These are phyloP conservation scores for Aspergillus brunneoviolaceus DNA, from an alignment of 2,329 filamentous ascomycete genomes.

Conservation along the genomic window DNA sequence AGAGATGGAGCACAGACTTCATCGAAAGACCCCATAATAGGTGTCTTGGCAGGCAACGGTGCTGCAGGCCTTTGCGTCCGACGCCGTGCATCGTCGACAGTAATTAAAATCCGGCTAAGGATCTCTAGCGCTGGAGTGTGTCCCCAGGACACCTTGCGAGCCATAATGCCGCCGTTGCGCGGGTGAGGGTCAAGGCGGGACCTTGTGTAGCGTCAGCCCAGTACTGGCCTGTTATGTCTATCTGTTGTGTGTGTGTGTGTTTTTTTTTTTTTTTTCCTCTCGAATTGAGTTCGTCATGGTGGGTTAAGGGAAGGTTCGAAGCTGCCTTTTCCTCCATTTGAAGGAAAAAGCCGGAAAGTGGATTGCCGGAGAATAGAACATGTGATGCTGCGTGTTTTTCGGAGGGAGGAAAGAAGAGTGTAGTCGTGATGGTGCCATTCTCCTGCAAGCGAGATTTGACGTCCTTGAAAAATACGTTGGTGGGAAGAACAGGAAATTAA, in stretches of 20 bases:
- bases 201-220: slow-evolving; percentile 2
- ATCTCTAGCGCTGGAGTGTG: slow-evolving; percentile 1
- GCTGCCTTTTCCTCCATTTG: neutral
- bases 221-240: no score
- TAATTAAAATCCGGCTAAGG: neutral
- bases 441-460: neutral
- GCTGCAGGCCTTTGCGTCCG: slow-evolving; percentile 17
- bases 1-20: slow-evolving; percentile 15
- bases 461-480: neutral
- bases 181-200: slow-evolving; percentile 3
- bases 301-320: neutral
- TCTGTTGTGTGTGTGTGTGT: no score
- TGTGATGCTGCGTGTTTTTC: slow-evolving; percentile 1
- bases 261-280: neutral
- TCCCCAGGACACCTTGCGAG: neutral
- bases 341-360: neutral
- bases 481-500: neutral
- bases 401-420: neutral
- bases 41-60: slow-evolving; percentile 17
- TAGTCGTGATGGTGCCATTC: neutral
- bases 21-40: slow-evolving; percentile 12
- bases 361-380: neutral
- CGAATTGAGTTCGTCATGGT: neutral
- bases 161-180: neutral
- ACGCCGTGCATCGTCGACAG: neutral